phyloP scores from a whole-genome alignment of 495 filamentous ascomycete species.

The Penicillium longicatenatum region DNA sequence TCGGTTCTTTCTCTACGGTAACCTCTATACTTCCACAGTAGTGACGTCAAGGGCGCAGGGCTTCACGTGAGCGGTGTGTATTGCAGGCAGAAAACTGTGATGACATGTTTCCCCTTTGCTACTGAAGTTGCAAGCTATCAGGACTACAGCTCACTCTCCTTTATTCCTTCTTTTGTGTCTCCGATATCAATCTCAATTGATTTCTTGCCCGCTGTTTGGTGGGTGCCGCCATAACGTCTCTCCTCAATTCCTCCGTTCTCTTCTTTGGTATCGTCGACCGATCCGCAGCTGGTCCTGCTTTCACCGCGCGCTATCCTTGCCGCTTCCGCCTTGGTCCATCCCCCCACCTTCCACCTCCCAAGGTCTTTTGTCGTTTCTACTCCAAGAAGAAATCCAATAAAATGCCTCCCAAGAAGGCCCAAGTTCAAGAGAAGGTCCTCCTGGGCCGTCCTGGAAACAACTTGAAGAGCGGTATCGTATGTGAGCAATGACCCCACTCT shows the following conservation, averaged over 20 bases:
- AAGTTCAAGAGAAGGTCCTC: slow-evolving; percentile 57
- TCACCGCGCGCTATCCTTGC: slow-evolving; percentile 31
- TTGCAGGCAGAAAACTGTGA: slow-evolving; percentile 32
- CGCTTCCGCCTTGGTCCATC: slow-evolving; percentile 35
- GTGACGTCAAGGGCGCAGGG: slow-evolving; percentile 25
- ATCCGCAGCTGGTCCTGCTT: slow-evolving; percentile 56
- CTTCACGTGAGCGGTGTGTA: slow-evolving; percentile 32
- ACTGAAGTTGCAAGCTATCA: slow-evolving; percentile 2
- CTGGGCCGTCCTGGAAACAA: slow-evolving; percentile 97
- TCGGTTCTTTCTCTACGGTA: not conserved
- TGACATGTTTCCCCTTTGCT: slow-evolving; percentile 15
- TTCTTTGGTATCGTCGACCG: slow-evolving; percentile 38
- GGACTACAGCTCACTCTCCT: slow-evolving; percentile 5
- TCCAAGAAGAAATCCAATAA: slow-evolving; percentile 50
- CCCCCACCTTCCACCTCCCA: slow-evolving; percentile 34
- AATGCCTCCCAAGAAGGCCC: slow-evolving; percentile 59
- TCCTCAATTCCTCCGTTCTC: slow-evolving; percentile 30
- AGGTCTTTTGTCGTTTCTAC: slow-evolving; percentile 39
- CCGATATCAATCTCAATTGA: slow-evolving; percentile 16
- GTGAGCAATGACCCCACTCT: slow-evolving; percentile 54
- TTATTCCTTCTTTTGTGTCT: slow-evolving; percentile 11
- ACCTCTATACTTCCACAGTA: not conserved
- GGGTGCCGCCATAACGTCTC: slow-evolving; percentile 45
- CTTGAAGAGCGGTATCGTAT: slow-evolving; percentile 99
- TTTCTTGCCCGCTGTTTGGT: slow-evolving; percentile 28